Evolutionary conservation across 768 basidiomycete species (phyloP).

Genomic region (Cyathus striatus): DNA sequence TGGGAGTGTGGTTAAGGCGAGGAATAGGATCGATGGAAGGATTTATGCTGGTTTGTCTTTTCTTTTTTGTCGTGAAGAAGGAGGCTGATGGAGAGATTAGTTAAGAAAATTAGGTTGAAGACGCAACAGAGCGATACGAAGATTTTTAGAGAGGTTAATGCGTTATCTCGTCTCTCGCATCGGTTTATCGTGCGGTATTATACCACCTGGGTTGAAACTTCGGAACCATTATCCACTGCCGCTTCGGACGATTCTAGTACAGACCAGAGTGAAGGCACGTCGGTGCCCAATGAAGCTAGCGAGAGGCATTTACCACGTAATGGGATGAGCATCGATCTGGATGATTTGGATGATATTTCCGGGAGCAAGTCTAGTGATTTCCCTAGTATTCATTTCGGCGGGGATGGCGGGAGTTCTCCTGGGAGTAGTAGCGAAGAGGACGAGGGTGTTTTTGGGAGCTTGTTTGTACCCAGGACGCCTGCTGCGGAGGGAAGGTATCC

Average conservation of each 20-base stretch:
- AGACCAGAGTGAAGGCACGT: slow-evolving; percentile 31
- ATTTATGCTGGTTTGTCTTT: slow-evolving; percentile 68
- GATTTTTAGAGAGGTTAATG: slow-evolving; percentile 89
- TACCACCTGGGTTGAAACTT: slow-evolving; percentile 84
- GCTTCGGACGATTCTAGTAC: slow-evolving; percentile 51
- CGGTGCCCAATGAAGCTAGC: slow-evolving; percentile 33
- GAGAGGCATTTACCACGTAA: slow-evolving; percentile 31
- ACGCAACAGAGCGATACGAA: slow-evolving; percentile 76
- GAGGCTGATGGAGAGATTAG: slow-evolving; percentile 25
- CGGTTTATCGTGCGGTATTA: slow-evolving; percentile 90
- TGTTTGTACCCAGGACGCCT: too few relatives aligned
- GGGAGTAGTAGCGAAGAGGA: slow-evolving; percentile 33
- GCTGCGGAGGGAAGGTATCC: too few relatives aligned
- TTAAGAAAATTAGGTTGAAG: slow-evolving; percentile 85
- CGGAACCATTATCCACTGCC: slow-evolving; percentile 45
- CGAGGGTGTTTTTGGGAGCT: slow-evolving; percentile 30
- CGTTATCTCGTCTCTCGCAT: slow-evolving; percentile 82
- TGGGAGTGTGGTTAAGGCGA: slow-evolving; percentile 92
- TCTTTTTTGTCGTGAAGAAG: not conserved
- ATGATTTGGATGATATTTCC: slow-evolving; percentile 57
- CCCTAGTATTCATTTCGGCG: slow-evolving; percentile 80
- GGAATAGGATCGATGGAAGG: slow-evolving; percentile 80
- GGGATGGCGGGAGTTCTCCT: slow-evolving; percentile 26
- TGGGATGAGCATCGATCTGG: slow-evolving; percentile 62
- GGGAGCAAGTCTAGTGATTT: slow-evolving; percentile 61